These are phyloP conservation scores for Coniferiporia weirii DNA, from an alignment of 1,284 basidiomycete genomes.

Conservation along the genomic window DNA sequence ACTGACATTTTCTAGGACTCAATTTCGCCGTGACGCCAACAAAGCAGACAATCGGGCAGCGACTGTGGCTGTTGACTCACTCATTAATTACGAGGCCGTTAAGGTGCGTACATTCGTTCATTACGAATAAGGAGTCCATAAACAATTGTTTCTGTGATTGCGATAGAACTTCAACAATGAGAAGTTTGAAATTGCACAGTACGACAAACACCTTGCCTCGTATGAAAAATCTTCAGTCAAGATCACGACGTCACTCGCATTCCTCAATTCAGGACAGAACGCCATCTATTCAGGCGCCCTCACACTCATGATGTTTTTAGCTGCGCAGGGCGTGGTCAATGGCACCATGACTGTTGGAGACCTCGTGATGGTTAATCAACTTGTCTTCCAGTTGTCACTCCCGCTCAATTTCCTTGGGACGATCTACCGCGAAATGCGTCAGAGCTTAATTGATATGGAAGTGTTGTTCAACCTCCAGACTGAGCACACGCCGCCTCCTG, in stretches of 20 bases:
- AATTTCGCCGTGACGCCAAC: slow-evolving; percentile 93
- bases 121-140: background rate
- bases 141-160: slow-evolving; percentile 2
- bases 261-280: slow-evolving; percentile 94
- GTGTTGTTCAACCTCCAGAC: slow-evolving; percentile 89
- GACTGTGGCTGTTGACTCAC: slow-evolving; percentile 87
- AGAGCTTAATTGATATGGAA: slow-evolving; percentile 97
- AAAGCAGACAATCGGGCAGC: slow-evolving; percentile 96
- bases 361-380: slow-evolving; percentile 97
- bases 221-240: slow-evolving; percentile 94
- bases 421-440: slow-evolving; percentile 94
- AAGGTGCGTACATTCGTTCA: slow-evolving; percentile 55
- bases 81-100: slow-evolving; percentile 98
- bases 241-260: slow-evolving; percentile 91
- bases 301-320: slow-evolving; percentile 94
- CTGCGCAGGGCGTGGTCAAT: slow-evolving; percentile 89
- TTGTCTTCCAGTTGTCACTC: slow-evolving; percentile 96
- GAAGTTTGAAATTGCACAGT: slow-evolving; percentile 84
- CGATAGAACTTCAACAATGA: slow-evolving; percentile 95
- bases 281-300: slow-evolving; percentile 91
- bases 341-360: slow-evolving; percentile 98
- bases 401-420: slow-evolving; percentile 97
- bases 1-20: slow-evolving; percentile 53
- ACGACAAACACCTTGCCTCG: slow-evolving; percentile 82
- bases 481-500: slow-evolving; percentile 71